Evolutionary conservation across 2,329 filamentous ascomycete species (phyloP), one percentile per base, ranked within the genome.

Genomic region (Fusarium phyllophilum): DNA sequence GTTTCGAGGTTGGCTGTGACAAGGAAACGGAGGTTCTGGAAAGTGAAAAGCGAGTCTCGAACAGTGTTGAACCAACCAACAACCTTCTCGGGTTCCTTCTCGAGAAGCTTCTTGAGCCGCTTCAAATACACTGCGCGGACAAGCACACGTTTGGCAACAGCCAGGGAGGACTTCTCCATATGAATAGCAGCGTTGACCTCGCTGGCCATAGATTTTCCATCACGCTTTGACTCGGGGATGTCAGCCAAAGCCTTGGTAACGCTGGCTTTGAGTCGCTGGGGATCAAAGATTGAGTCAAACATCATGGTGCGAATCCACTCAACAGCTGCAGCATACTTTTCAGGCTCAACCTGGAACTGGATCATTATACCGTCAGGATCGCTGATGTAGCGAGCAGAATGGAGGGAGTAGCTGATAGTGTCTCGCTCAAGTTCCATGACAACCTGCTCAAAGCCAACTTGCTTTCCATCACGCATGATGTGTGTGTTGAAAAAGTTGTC

Each of bases 401-500:
- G 90, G 73, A 98, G 90, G 4, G 85, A 86, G 81, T 97, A 98
- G 74, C 91, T 92, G 66, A 98, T 91, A 0, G 96, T 98, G 77
- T 98, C 95, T 78, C 92, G 90, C 82, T 99, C 96, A 8, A 99
- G 88, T 79, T 95, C 91, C 79, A 94, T 94, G 49, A 98, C 95
- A 7, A 98, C 94, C 71, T 97, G 90, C 81, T 98, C 96, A 77
- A 98, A 99, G 54, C 93, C 91, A 36, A 99, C 85, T 31, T 89
- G 89, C 79, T 94, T 87, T 48, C 94, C 95, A 77, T 95, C 88
- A 36, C 92, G 91, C 77, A 88, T 87, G 68, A 99, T 92, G 6
- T 96, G 96, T 0, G 95, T 94, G 79, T 94, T 96, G 87, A 98
- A 99, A 85, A 98, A 97, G 79, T 96, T 96, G 79, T 95, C 94